These are phyloP conservation scores for Sphagnum tenellum DNA, from an alignment of 225 moss, liverwort and hornwort species.

Conservation along the genomic window DNA sequence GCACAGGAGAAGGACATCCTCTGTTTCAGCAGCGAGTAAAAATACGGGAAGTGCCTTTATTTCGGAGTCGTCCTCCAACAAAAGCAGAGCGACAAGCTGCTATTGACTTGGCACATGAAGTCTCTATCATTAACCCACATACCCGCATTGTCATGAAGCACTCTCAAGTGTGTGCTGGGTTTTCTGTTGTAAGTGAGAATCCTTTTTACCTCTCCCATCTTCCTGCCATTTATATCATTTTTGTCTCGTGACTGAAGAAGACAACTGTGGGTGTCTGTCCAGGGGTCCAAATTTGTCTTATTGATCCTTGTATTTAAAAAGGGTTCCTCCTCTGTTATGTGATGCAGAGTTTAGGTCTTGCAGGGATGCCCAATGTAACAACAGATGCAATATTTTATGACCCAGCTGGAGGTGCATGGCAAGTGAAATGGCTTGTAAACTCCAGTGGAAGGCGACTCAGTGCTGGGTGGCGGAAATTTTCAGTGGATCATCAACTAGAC, in stretches of 20 bases:
- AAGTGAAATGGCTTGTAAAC: constrained; percentile 45
- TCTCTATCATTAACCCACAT: constrained; percentile 46
- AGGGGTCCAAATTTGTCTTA: no score
- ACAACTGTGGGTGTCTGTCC: no score
- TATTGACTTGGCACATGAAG: constrained; percentile 33
- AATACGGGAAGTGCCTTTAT: no score
- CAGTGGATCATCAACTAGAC: constrained; percentile 40
- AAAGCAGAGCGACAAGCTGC: constrained; percentile 41
- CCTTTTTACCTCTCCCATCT: neutral
- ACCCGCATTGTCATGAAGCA: constrained; percentile 35
- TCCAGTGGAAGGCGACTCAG: constrained; percentile 38
- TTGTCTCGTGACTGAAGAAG: neutral
- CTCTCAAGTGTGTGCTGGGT: constrained; percentile 45
- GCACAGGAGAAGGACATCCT: no score
- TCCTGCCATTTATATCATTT: neutral
- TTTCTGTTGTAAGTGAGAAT: constrained; percentile 27
- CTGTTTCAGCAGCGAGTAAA: no score
- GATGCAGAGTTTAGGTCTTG: constrained; percentile 31
- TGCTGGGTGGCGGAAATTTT: constrained; percentile 49
- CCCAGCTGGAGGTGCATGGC: constrained; percentile 30
- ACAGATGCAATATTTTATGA: constrained; percentile 37
- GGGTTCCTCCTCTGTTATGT: neutral
- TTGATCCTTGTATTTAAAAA: neutral
- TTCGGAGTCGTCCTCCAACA: constrained; percentile 19
- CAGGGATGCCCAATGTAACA: constrained; percentile 38